Evolutionary conservation across 805 yeast species (phyloP).

Genomic region (Sugiyamaella americana): DNA sequence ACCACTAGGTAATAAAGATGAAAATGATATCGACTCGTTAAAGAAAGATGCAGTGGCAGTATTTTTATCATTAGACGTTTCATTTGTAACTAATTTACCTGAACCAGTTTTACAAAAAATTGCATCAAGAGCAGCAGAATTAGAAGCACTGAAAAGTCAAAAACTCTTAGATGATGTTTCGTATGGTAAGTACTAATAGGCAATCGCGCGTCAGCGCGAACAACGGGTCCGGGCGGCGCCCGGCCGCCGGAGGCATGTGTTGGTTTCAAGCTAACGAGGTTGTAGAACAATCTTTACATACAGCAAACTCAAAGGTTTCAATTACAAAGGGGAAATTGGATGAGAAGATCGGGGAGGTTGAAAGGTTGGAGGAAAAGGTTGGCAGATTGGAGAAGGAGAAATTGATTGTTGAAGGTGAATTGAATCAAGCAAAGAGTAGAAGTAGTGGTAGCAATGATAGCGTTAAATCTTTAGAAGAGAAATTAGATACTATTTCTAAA

Average conservation of each 20-base stretch:
- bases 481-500: slow-evolving; percentile 17
- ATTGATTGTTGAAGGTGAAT: slow-evolving; percentile 34
- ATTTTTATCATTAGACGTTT: slow-evolving; percentile 17
- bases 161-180: slow-evolving; percentile 23
- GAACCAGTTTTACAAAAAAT: slow-evolving; percentile 15
- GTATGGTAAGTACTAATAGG: slow-evolving; percentile 15
- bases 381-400: slow-evolving; percentile 35
- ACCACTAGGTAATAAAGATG: not conserved
- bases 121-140: slow-evolving; percentile 19
- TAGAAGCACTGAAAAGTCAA: slow-evolving; percentile 24
- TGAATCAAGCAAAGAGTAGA: slow-evolving; percentile 20
- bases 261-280: too few relatives aligned
- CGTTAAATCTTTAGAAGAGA: slow-evolving; percentile 15
- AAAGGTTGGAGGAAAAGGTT: slow-evolving; percentile 35
- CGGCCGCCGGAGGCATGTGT: too few relatives aligned
- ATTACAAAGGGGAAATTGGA: slow-evolving; percentile 6
- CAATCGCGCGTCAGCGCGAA: too few relatives aligned
- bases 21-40: not conserved
- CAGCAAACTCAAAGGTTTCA: slow-evolving; percentile 8
- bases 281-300: slow-evolving; percentile 15
- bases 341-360: not conserved
- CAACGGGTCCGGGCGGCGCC: too few relatives aligned
- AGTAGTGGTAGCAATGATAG: slow-evolving; percentile 8
- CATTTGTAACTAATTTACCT: slow-evolving; percentile 16
- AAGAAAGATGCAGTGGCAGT: slow-evolving; percentile 10